Conservation (phyloP, 164 flowering plant species). For the Malania oleifera region DNA sequence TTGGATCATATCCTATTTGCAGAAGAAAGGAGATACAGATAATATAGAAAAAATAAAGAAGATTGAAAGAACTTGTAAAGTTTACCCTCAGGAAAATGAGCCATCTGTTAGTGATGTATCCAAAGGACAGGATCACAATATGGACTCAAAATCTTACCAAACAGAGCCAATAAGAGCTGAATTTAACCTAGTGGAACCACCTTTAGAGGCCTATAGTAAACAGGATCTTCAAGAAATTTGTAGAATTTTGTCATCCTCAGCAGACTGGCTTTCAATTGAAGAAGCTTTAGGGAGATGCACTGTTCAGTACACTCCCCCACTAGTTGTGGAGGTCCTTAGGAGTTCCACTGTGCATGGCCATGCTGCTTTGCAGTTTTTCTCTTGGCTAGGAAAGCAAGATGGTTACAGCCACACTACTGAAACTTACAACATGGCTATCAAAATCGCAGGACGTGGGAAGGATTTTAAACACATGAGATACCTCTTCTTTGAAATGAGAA, state of each 20-base stretch:
- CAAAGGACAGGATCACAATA: not conserved
- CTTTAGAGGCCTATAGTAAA: conserved; percentile 18
- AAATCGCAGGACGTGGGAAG: conserved; percentile 67
- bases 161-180: conserved; percentile 11
- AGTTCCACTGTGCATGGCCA: conserved; percentile 36
- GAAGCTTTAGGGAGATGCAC: conserved; percentile 45
- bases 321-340: conserved; percentile 49
- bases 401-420: conserved; percentile 58
- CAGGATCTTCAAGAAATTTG: conserved; percentile 42
- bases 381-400: conserved; percentile 60
- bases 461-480: conserved; percentile 78
- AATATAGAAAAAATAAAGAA: conserved; percentile 35
- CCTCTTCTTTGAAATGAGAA: conserved; percentile 71
- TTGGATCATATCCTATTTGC: conserved; percentile 40
- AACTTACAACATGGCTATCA: conserved; percentile 78
- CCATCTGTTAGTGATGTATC: conserved; percentile 12
- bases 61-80: conserved; percentile 25
- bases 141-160: conserved; percentile 13
- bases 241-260: conserved; percentile 46
- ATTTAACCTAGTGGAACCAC: conserved; percentile 11
- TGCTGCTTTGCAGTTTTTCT: conserved; percentile 55
- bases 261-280: conserved; percentile 45
- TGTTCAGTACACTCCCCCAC: conserved; percentile 55
- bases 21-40: conserved; percentile 42
- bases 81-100: conserved; percentile 20